A percentile compares a stretch with the other conserved stretches of the same genome.
Conservation (phyloP, 1,284 basidiomycete species). For the Cutaneotrichosporon cutaneum region DNA sequence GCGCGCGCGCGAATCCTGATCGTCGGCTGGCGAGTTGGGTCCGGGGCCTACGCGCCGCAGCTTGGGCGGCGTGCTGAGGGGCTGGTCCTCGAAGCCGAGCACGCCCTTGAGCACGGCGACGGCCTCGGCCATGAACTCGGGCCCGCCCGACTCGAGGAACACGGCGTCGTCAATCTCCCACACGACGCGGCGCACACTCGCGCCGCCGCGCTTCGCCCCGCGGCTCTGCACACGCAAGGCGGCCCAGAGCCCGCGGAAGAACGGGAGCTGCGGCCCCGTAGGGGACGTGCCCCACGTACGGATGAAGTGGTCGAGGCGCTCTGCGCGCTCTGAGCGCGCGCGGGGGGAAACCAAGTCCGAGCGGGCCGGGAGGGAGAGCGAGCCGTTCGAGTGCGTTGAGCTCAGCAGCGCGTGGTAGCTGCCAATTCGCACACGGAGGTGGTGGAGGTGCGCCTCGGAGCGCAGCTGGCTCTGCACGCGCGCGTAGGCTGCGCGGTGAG, state of each 20-base stretch:
- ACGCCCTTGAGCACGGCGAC: conserved; percentile 47
- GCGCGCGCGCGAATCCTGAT: conserved; percentile 7
- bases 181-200: conserved; percentile 35
- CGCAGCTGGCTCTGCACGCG: conserved; percentile 43
- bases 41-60: conserved; percentile 19
- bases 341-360: conserved; percentile 25
- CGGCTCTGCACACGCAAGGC: conserved; percentile 41
- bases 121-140: conserved; percentile 50
- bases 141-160: conserved; percentile 48
- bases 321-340: conserved; percentile 37
- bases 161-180: conserved; percentile 53
- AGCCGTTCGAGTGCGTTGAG: conserved; percentile 36
- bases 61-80: conserved; percentile 39
- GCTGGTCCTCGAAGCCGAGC: conserved; percentile 45
- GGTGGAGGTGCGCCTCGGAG: conserved; percentile 46
- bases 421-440: conserved; percentile 42
- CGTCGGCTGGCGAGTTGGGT: not conserved
- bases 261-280: conserved; percentile 44
- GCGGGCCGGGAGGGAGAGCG: conserved; percentile 35
- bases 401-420: conserved; percentile 47
- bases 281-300: conserved; percentile 38
- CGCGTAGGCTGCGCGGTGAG: conserved; percentile 46
- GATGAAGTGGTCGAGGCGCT: conserved; percentile 35
- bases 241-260: conserved; percentile 46
- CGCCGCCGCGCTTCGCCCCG: conserved; percentile 34